phyloP scores from a whole-genome alignment of 2,329 filamentous ascomycete species.

The Huntiella moniliformis region DNA sequence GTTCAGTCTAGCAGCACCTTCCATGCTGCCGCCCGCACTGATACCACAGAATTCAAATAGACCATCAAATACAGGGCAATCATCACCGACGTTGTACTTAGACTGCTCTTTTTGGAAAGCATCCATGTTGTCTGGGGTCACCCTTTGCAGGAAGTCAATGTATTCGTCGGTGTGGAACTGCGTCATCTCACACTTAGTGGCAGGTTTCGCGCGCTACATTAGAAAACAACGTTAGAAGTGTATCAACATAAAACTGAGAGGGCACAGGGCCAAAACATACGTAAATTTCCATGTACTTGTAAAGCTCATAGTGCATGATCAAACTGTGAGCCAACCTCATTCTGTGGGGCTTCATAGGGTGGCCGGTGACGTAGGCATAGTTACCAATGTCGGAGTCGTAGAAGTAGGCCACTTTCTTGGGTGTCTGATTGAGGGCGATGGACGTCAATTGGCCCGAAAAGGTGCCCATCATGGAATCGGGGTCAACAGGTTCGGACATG shows the following conservation, averaged over 20 bases:
- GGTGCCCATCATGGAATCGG: constrained; percentile 9
- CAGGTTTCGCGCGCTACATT: constrained; percentile 64
- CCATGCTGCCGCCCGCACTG: constrained; percentile 84
- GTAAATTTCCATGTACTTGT: constrained; percentile 93
- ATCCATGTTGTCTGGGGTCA: constrained; percentile 98
- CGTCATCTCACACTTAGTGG: constrained; percentile 73
- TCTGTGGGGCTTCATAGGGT: constrained; percentile 98
- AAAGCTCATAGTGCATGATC: constrained; percentile 88
- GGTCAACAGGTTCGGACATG: constrained; percentile 5
- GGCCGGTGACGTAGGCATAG: constrained; percentile 89
- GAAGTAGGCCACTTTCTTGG: constrained; percentile 88
- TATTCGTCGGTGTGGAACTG: constrained; percentile 93
- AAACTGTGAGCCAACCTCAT: constrained; percentile 88
- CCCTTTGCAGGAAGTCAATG: constrained; percentile 83
- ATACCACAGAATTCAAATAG: constrained; percentile 95
- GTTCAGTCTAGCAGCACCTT: constrained; percentile 77
- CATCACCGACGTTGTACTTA: constrained; percentile 88
- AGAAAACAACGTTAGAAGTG: neutral
- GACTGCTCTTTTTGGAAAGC: constrained; percentile 58
- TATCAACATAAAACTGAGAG: neutral
- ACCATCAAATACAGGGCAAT: constrained; percentile 94
- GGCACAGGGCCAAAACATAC: constrained; percentile 31
- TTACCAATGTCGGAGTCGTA: constrained; percentile 98
- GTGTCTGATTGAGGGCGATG: constrained; percentile 27
- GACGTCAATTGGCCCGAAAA: constrained; percentile 19